Percentiles rank a stretch among this genome's conserved stretches.
Evolutionary conservation across 768 basidiomycete genomes (phyloP).

Genomic region (Neoboletus magnificus): DNA sequence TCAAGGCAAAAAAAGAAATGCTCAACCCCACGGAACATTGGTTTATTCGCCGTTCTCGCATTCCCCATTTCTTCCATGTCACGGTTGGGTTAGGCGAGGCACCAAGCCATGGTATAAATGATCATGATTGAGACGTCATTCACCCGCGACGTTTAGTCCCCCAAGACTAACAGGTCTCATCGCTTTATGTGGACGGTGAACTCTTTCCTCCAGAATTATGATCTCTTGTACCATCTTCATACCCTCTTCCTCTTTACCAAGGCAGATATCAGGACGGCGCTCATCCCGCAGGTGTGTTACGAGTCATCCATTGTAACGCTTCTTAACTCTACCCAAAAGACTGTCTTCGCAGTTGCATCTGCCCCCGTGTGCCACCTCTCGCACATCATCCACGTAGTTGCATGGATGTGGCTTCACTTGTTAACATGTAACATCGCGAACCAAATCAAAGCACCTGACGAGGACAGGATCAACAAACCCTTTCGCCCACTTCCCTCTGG

Average conservation of each 20-base stretch:
- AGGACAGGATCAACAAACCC: conserved; percentile 41
- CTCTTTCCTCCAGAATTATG: not conserved
- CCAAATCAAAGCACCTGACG: conserved; percentile 36
- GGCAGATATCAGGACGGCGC: conserved; percentile 15
- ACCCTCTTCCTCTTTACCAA: conserved; percentile 26
- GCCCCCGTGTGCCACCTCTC: conserved; percentile 17
- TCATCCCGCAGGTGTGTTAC: conserved; percentile 19
- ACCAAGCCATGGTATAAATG: conserved; percentile 1
- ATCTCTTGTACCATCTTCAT: conserved; percentile 13
- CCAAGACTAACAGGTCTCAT: not conserved
- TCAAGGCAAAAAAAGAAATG: not conserved
- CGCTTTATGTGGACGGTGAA: not conserved
- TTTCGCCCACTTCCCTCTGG: conserved; percentile 42
- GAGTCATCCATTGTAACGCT: not conserved
- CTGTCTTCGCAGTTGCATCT: conserved; percentile 27
- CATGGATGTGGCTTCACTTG: conserved; percentile 45
- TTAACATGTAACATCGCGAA: conserved; percentile 40
- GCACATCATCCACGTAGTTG: conserved; percentile 21
- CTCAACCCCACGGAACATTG: too few relatives aligned
- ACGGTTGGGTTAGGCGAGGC: not conserved
- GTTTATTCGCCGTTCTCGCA: too few relatives aligned
- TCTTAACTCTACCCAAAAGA: conserved; percentile 17
- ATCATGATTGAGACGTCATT: not conserved
- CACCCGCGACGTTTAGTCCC: not conserved
- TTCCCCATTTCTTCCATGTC: not conserved